Base-by-base conservation (phyloP, 2,329 filamentous ascomycete species). In the Fusarium ambrosium region DNA sequence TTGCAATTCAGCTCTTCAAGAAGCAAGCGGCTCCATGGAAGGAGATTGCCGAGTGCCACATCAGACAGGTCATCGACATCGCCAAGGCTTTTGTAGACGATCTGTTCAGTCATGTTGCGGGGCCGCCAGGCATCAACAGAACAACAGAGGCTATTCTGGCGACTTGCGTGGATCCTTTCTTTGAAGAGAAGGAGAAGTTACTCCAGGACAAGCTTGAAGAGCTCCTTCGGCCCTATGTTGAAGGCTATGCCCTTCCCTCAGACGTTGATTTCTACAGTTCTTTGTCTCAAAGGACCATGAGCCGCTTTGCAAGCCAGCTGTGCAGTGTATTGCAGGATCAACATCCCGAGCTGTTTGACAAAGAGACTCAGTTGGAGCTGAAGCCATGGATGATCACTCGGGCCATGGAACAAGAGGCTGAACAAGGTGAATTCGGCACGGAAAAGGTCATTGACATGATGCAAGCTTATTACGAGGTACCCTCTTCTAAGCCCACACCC, bases 381-480 rank as follows among this genome's bases (percentile, higher is more conserved):
- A 66, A 51, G 1, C 61, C n/a, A 1, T 60, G 59, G 5, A 62
- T 61, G 56, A 69, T 77, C 8, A 43, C 18, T 2, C n/a, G 59
- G 1, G 72, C 66, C 6, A 39, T 79, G 53, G 29, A 43, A 65
- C 0, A 51, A 72, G 3, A 63, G 73, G 6, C 72, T 72, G 73
- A 77, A 16, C 62, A 61, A 3, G 71, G 70, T 58, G 80, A 80
- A 18, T 85, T 85, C 61, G 83, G 81, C 1, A 83, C 81, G 0
- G 80, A 83, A 0, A 82, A 82, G 1, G 79, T 86, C 1, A 82
- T 88, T 51, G 83, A 88, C 55, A 85, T 84, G 70, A 85, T 86
- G 78, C 71, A 83, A 59, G 80, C 81, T 0, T 86, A 87, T 67
- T 88, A 87, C 68, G 80, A 85, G 69, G 86, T 87, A 72, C 5